Evolutionary conservation across 768 basidiomycete genomes (phyloP).

Genomic region (Kwoniella mangroviensis): DNA sequence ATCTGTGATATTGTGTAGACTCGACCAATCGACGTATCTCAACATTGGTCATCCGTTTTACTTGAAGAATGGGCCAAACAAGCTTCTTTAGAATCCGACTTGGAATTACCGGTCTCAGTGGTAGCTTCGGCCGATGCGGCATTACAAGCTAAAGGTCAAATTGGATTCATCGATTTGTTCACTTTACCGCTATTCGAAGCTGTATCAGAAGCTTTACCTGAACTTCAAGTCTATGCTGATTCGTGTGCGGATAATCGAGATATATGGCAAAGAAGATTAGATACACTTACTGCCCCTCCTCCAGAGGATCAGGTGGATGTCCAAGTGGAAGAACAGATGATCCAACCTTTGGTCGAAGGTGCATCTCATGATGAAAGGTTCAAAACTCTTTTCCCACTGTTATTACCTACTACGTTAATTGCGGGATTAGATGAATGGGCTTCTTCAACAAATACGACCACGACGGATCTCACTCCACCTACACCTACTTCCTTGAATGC

Average conservation of each 20-base stretch:
- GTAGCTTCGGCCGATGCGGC: slow-evolving; percentile 64
- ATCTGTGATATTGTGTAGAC: slow-evolving; percentile 63
- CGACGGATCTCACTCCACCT: background rate
- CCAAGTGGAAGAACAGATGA: slow-evolving; percentile 22
- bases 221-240: slow-evolving; percentile 70
- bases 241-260: slow-evolving; percentile 73
- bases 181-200: slow-evolving; percentile 82
- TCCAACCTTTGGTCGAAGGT: slow-evolving; percentile 48
- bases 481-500: background rate
- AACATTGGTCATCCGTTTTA: slow-evolving; percentile 88
- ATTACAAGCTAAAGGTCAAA: slow-evolving; percentile 77
- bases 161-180: slow-evolving; percentile 84
- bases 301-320: slow-evolving; percentile 50
- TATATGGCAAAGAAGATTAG: slow-evolving; percentile 68
- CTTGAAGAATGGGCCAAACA: slow-evolving; percentile 90
- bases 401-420: slow-evolving; percentile 62
- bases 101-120: slow-evolving; percentile 72
- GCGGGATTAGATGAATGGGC: background rate
- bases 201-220: slow-evolving; percentile 76
- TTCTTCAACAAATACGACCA: background rate
- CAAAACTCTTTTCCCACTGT: slow-evolving; percentile 65
- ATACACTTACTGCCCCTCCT: slow-evolving; percentile 36
- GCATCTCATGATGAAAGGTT: slow-evolving; percentile 60
- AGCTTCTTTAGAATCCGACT: slow-evolving; percentile 78
- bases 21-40: slow-evolving; percentile 87